A percentile compares a stretch with the other conserved stretches of the same genome.
These are phyloP conservation scores for Phoenix dactylifera DNA, from an alignment of 176 grass and related monocot species.

Conservation along the genomic window DNA sequence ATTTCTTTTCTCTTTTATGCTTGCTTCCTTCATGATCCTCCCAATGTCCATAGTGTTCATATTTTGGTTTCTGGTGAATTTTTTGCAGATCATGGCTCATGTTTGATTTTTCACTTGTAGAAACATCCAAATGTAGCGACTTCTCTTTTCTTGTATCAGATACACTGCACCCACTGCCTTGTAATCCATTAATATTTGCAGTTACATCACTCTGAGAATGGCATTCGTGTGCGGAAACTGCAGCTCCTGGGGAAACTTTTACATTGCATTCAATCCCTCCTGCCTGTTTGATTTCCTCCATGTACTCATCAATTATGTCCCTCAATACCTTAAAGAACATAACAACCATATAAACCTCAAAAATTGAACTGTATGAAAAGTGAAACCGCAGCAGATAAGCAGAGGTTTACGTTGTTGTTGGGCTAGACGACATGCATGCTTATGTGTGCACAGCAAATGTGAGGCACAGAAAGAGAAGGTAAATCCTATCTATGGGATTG, in stretches of 20 bases:
- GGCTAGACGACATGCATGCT: too few relatives aligned
- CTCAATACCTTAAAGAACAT: conserved; percentile 65
- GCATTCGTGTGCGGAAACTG: conserved; percentile 14
- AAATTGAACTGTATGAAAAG: neutral
- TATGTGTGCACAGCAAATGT: too few relatives aligned
- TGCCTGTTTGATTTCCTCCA: conserved; percentile 87
- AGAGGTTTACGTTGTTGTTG: too few relatives aligned
- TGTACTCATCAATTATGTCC: conserved; percentile 97
- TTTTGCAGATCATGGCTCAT: conserved; percentile 15
- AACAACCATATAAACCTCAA: neutral
- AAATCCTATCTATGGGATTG: too few relatives aligned
- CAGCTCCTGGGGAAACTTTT: conserved; percentile 28
- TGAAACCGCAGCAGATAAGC: neutral
- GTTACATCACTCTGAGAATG: conserved; percentile 7
- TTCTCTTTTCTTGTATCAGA: conserved; percentile 32
- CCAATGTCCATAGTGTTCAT: conserved; percentile 21
- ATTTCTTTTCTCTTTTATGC: conserved; percentile 20
- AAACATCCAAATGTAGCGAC: conserved; percentile 30
- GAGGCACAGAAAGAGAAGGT: too few relatives aligned
- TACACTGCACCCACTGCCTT: conserved; percentile 21
- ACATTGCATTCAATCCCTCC: conserved; percentile 47
- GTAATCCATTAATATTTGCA: conserved; percentile 24
- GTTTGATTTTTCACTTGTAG: conserved; percentile 41
- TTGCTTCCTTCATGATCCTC: conserved; percentile 24
- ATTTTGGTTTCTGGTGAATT: conserved; percentile 20